Conservation (phyloP, 2,329 filamentous ascomycete genomes). For the Colletotrichum graminicola region DNA sequence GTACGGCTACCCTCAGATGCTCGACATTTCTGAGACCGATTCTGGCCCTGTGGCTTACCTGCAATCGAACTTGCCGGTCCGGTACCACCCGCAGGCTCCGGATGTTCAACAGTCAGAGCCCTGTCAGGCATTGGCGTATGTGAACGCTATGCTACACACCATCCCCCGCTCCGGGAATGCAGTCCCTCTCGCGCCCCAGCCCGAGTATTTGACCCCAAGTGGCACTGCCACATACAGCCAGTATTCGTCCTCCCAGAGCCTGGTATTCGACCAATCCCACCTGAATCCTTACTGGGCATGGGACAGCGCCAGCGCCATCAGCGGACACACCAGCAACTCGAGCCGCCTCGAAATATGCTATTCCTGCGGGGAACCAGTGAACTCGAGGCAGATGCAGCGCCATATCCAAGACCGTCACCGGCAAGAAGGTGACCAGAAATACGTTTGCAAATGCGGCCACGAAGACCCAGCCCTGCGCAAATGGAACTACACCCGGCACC, state of each 20-base stretch:
- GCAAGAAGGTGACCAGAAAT: not conserved
- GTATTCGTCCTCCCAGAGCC: not conserved
- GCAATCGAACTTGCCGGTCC: not conserved
- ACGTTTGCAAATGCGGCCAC: conserved; percentile 4
- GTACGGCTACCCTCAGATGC: not conserved
- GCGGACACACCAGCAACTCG: not conserved
- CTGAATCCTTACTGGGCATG: not conserved
- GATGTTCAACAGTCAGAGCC: not conserved
- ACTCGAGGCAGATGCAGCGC: not conserved
- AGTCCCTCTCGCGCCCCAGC: not conserved
- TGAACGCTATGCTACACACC: not conserved
- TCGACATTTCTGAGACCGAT: not conserved
- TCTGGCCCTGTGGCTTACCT: not conserved
- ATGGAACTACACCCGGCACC: not conserved
- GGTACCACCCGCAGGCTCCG: not conserved
- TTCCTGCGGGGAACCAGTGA: not conserved
- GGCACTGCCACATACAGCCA: conserved; percentile 2
- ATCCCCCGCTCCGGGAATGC: not conserved
- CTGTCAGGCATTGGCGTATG: not conserved
- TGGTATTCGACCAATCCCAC: not conserved
- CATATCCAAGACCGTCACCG: not conserved
- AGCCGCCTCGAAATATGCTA: not conserved
- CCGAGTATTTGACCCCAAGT: not conserved
- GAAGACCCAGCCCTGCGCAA: not conserved
- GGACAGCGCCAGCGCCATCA: not conserved